These are phyloP conservation scores for Trichaptum fuscoviolaceum DNA, from an alignment of 768 basidiomycete genomes.

Conservation along the genomic window DNA sequence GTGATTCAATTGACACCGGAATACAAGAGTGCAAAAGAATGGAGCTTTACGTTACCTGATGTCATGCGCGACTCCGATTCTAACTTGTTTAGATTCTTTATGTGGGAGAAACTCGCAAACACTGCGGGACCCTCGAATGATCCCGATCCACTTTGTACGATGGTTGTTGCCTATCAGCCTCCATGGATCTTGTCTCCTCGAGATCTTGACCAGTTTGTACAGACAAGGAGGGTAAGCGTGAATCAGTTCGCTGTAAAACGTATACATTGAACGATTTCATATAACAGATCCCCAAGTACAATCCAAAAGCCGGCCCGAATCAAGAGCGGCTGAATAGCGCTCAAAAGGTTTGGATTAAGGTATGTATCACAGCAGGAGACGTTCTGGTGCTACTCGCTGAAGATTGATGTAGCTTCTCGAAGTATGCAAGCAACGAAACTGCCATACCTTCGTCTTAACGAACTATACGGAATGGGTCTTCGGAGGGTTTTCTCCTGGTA, in stretches of 20 bases:
- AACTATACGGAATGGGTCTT: constrained; percentile 40
- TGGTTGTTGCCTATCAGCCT: constrained; percentile 31
- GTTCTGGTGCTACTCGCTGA: not conserved
- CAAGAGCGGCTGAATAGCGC: constrained; percentile 4
- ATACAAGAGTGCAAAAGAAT: not conserved
- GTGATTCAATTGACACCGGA: constrained; percentile 1
- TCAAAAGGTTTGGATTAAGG: constrained; percentile 1
- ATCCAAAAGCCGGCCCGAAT: not conserved
- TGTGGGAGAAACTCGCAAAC: not conserved
- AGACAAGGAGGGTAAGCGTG: constrained; percentile 13
- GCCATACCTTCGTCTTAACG: constrained; percentile 37
- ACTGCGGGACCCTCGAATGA: not conserved
- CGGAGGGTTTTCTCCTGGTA: constrained; percentile 27
- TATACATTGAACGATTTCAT: not conserved
- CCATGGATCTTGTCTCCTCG: constrained; percentile 33
- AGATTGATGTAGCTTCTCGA: constrained; percentile 32
- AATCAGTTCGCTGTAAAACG: not conserved
- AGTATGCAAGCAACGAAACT: constrained; percentile 28
- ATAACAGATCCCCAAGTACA: not conserved
- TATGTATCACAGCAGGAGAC: not conserved
- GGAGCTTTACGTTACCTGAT: not conserved
- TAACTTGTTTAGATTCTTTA: not conserved
- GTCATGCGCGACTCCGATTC: not conserved
- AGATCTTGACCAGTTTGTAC: constrained; percentile 30
- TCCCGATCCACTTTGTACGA: not conserved